Evolutionary conservation across 331 rosid species (phyloP).

Genomic region (Phaseolus coccineus): DNA sequence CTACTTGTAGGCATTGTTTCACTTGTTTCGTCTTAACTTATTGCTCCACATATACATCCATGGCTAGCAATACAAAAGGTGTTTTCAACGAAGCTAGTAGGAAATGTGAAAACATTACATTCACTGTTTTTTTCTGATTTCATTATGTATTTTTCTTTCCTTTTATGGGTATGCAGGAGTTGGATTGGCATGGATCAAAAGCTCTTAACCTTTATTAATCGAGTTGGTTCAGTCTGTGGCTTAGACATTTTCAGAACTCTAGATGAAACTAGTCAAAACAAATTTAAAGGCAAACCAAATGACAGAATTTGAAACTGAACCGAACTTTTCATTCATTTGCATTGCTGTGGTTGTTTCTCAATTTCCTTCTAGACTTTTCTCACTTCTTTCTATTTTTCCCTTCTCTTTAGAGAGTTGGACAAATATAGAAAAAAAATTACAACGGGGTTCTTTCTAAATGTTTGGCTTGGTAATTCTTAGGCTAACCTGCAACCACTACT

Average conservation of each 20-base stretch:
- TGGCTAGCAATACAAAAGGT: not conserved
- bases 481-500: conserved; percentile 22
- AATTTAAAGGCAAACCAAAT: conserved; percentile 24
- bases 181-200: conserved; percentile 19
- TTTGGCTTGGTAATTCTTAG: conserved; percentile 29
- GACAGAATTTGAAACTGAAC: conserved; percentile 3
- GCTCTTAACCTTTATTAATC: not conserved
- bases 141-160: conserved; percentile 11
- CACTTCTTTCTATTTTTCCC: not conserved
- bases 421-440: not conserved
- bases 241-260: conserved; percentile 6
- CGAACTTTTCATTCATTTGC: conserved; percentile 20
- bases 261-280: conserved; percentile 21
- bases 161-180: conserved; percentile 10
- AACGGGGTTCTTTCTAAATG: conserved; percentile 1
- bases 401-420: not conserved
- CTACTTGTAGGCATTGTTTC: conserved; percentile 18
- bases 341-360: conserved; percentile 19
- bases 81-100: conserved; percentile 37
- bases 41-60: conserved; percentile 18
- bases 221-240: conserved; percentile 17
- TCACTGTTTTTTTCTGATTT: conserved; percentile 37
- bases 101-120: conserved; percentile 7
- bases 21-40: conserved; percentile 31
- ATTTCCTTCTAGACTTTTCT: conserved; percentile 15